phyloP scores from a whole-genome alignment of 805 yeast genomes.

The Lipomyces sp. region DNA sequence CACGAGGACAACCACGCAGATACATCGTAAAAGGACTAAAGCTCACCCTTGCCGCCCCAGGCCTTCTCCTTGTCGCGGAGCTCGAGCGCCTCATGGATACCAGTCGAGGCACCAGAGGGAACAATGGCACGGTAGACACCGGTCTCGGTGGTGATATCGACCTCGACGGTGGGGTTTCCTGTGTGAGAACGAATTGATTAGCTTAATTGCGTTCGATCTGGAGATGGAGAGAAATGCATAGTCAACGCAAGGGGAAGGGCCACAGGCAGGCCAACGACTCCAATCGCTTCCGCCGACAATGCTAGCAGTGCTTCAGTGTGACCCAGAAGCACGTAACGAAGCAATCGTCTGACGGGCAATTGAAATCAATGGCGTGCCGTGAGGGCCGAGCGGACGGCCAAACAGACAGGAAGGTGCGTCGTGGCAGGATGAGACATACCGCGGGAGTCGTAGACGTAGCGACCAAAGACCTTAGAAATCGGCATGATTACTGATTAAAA shows the following conservation, averaged over 20 bases:
- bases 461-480: slow-evolving; percentile 81
- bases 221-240: background rate
- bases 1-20: background rate
- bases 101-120: slow-evolving; percentile 99
- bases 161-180: slow-evolving; percentile 97
- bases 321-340: too few relatives aligned
- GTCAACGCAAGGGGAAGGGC: too few relatives aligned
- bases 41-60: slow-evolving; percentile 94
- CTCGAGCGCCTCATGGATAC: slow-evolving; percentile 97
- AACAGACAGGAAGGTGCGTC: background rate
- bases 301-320: too few relatives aligned
- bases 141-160: slow-evolving; percentile 86
- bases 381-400: background rate
- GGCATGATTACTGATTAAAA: slow-evolving; percentile 51
- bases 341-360: too few relatives aligned
- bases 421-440: slow-evolving; percentile 61
- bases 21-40: background rate
- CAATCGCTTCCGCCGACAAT: too few relatives aligned
- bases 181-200: background rate
- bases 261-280: background rate
- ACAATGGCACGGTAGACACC: slow-evolving; percentile 97
- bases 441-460: slow-evolving; percentile 98
- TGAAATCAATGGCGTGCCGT: background rate
- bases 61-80: slow-evolving; percentile 97
- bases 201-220: background rate